phyloP scores from a whole-genome alignment of 176 grass and related monocot species.

The Oryza glumipatula region DNA sequence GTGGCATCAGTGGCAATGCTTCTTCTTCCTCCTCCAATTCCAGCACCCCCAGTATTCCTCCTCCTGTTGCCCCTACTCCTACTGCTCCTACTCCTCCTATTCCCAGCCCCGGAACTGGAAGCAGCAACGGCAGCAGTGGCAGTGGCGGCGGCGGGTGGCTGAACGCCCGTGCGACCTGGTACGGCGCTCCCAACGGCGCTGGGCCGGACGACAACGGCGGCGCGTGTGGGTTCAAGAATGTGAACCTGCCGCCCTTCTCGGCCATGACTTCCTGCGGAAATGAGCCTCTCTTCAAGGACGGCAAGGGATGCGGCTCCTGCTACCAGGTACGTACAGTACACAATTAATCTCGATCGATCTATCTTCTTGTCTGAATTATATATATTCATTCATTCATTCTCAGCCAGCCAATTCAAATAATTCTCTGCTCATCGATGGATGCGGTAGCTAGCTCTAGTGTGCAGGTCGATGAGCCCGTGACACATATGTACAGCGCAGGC shows the following conservation, averaged over 20 bases:
- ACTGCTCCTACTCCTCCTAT: neutral
- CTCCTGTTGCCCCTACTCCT: too few species aligned
- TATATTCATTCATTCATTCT: too few species aligned
- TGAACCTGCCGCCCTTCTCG: conserved; percentile 53
- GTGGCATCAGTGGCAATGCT: neutral
- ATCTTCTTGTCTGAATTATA: too few species aligned
- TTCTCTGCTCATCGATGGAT: too few species aligned
- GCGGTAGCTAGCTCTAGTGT: too few species aligned
- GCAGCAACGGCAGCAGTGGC: neutral
- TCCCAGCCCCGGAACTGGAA: neutral
- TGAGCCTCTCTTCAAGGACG: conserved; percentile 50
- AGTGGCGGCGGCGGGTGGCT: conserved; percentile 22
- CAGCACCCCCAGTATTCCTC: neutral
- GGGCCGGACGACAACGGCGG: conserved; percentile 63
- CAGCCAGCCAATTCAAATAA: too few species aligned
- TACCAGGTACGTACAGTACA: conserved; percentile 28
- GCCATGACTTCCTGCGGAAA: conserved; percentile 69
- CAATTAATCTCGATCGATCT: too few species aligned
- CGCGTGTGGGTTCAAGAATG: conserved; percentile 65
- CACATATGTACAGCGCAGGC: too few species aligned
- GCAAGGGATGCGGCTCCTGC: conserved; percentile 64
- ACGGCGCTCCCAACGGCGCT: conserved; percentile 60
- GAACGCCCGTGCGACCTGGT: conserved; percentile 64
- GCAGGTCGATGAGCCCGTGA: neutral
- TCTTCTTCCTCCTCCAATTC: neutral